These are phyloP conservation scores for Penicillium sumatraense DNA, from an alignment of 2,329 filamentous ascomycete genomes.

Conservation along the genomic window DNA sequence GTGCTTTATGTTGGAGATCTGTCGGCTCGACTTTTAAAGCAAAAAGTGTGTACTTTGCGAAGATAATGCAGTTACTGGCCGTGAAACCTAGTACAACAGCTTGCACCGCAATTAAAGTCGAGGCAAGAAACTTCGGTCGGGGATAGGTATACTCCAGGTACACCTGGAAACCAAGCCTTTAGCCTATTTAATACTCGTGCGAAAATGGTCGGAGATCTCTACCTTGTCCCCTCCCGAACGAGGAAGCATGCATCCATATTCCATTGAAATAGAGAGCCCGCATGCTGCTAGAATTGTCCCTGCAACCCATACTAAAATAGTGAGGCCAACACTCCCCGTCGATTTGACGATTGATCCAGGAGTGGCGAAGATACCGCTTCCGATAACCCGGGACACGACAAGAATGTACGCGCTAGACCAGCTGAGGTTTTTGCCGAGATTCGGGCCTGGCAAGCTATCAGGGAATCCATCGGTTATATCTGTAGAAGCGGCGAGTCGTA, in stretches of 20 bases:
- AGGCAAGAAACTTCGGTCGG: constrained; percentile 66
- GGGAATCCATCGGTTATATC: constrained; percentile 35
- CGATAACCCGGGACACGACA: constrained; percentile 70
- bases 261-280: constrained; percentile 65
- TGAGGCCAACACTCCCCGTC: constrained; percentile 68
- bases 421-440: constrained; percentile 62
- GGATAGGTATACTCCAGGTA: constrained; percentile 73
- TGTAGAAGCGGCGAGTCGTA: not conserved
- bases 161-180: constrained; percentile 57
- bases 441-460: constrained; percentile 53
- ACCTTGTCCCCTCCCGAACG: constrained; percentile 71
- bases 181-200: constrained; percentile 44
- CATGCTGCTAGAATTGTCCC: constrained; percentile 66
- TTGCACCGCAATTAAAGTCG: constrained; percentile 66
- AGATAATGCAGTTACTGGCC: constrained; percentile 71
- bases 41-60: constrained; percentile 68
- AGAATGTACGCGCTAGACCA: constrained; percentile 70
- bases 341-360: constrained; percentile 69
- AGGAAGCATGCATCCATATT: constrained; percentile 73
- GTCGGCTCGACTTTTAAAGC: constrained; percentile 58
- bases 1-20: constrained; percentile 57
- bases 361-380: constrained; percentile 73
- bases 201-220: constrained; percentile 47
- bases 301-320: constrained; percentile 65
- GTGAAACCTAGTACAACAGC: constrained; percentile 69